Evolutionary conservation across 2,329 filamentous ascomycete species (phyloP).

Genomic region (Pestalotiopsis sp.): DNA sequence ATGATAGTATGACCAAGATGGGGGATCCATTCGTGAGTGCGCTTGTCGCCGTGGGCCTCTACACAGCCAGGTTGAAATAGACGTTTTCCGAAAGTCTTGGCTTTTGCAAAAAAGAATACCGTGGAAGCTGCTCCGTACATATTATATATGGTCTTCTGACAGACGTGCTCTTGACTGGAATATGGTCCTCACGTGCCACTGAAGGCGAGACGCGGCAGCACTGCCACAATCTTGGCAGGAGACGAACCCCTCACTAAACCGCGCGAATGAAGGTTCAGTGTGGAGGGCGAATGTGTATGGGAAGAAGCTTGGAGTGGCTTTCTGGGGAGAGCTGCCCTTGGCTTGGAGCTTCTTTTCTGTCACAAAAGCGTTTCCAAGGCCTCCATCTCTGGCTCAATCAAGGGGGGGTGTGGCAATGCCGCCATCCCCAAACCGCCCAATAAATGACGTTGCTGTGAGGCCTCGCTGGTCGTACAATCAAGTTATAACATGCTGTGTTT

Average conservation of each 20-base stretch:
- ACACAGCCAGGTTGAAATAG: neutral
- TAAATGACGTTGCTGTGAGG: conserved; percentile 33
- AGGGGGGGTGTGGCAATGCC: conserved; percentile 18
- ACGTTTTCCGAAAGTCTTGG: neutral
- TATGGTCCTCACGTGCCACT: neutral
- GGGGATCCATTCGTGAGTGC: neutral
- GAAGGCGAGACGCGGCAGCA: neutral
- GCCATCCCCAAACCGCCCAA: conserved; percentile 12
- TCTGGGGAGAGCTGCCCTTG: neutral
- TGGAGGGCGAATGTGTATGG: neutral
- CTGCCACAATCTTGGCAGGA: conserved; percentile 6
- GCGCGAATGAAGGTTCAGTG: neutral
- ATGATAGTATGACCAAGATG: neutral
- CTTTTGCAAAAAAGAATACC: neutral
- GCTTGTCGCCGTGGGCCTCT: neutral
- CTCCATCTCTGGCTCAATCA: neutral
- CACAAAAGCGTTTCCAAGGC: neutral
- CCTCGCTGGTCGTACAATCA: conserved; percentile 20
- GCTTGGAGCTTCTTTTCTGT: neutral
- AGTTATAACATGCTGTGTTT: neutral
- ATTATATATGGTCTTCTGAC: neutral
- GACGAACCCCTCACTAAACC: neutral
- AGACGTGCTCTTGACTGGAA: neutral
- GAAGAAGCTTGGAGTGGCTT: neutral
- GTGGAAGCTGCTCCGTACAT: neutral